Evolutionary conservation across 2,329 filamentous ascomycete species (phyloP).

Genomic region (Fusarium foetens): DNA sequence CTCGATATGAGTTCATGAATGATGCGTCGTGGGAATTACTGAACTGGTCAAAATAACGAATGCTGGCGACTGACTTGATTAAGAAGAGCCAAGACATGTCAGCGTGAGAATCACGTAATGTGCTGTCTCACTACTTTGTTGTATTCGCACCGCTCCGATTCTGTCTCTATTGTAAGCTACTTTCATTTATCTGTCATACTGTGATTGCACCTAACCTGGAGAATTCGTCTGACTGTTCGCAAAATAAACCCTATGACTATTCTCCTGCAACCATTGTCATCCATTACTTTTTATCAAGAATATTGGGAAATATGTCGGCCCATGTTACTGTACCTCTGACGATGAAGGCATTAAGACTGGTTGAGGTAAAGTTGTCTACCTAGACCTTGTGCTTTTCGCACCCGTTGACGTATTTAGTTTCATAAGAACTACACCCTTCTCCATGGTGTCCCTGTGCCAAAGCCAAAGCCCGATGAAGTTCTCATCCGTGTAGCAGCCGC

Average conservation of each 20-base stretch:
- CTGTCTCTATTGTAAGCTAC: not conserved
- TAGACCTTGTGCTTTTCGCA: too few relatives aligned
- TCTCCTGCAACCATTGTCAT: too few relatives aligned
- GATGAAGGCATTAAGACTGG: conserved; percentile 33
- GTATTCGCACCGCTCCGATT: not conserved
- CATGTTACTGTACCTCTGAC: conserved; percentile 3
- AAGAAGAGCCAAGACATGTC: not conserved
- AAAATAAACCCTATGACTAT: not conserved
- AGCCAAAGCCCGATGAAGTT: conserved; percentile 13
- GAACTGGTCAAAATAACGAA: not conserved
- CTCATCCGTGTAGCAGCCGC: conserved; percentile 20
- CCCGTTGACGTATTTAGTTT: conserved; percentile 8
- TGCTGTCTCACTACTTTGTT: not conserved
- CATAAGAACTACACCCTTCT: conserved; percentile 21
- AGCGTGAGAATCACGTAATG: not conserved
- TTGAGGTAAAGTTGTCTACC: conserved; percentile 19
- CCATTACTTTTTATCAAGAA: not conserved
- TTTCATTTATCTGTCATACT: not conserved
- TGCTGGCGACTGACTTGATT: not conserved
- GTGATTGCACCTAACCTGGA: not conserved
- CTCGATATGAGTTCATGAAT: not conserved
- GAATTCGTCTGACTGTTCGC: not conserved
- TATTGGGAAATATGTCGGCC: not conserved
- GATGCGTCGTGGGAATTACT: not conserved
- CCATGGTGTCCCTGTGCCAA: conserved; percentile 17